Evolutionary conservation across 176 grass and related monocot genomes (phyloP).

Genomic region (Hordeum vulgare): DNA sequence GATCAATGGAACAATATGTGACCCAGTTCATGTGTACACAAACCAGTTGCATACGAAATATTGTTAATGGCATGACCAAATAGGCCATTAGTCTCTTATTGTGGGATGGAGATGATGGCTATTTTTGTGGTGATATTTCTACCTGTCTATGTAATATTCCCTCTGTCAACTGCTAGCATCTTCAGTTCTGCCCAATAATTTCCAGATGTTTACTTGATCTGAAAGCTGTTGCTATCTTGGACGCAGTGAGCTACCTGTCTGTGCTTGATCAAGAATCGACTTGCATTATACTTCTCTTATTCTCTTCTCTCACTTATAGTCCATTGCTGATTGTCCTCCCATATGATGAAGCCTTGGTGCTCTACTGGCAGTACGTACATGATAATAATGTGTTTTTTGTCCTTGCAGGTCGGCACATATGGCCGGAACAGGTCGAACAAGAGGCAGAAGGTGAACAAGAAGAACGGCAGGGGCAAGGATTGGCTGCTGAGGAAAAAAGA

Average conservation of each 20-base stretch:
- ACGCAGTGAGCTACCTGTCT: background rate
- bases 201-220: background rate
- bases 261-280: background rate
- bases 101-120: background rate
- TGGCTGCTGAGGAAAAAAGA: slow-evolving; percentile 92
- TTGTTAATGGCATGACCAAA: background rate
- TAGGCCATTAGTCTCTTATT: background rate
- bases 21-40: background rate
- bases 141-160: background rate
- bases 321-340: background rate
- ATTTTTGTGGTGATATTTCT: background rate
- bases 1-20: background rate
- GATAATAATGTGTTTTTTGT: slow-evolving; percentile 2
- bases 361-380: background rate
- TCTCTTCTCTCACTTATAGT: background rate
- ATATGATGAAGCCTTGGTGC: background rate
- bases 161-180: background rate
- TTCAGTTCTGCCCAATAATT: background rate
- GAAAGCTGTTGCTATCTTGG: background rate
- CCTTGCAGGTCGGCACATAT: slow-evolving; percentile 65
- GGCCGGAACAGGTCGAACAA: slow-evolving; percentile 75
- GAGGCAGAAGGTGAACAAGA: slow-evolving; percentile 69
- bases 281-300: background rate
- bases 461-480: slow-evolving; percentile 52
- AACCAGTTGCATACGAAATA: background rate